phyloP scores from a whole-genome alignment of 2,329 filamentous ascomycete species.

The Gliomastix tumulicola region DNA sequence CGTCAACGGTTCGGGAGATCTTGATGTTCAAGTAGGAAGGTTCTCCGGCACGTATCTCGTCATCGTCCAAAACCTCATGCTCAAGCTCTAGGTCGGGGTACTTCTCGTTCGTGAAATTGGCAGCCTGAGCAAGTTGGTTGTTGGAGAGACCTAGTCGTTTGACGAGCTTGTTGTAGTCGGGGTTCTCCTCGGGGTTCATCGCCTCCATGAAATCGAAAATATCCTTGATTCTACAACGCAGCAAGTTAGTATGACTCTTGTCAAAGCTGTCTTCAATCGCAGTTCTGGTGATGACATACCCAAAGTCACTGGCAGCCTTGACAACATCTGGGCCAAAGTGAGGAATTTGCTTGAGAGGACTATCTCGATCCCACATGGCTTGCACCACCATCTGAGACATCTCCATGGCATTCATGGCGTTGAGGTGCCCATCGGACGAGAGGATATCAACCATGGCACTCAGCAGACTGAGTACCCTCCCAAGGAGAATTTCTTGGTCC shows the following conservation, averaged over 20 bases:
- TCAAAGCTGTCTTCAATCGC: neutral
- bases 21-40: conserved; percentile 78
- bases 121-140: conserved; percentile 79
- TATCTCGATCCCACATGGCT: conserved; percentile 98
- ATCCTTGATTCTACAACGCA: conserved; percentile 65
- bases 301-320: conserved; percentile 72
- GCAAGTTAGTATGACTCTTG: conserved; percentile 21
- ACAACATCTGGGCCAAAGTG: conserved; percentile 83
- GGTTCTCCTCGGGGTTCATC: conserved; percentile 93
- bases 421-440: conserved; percentile 90
- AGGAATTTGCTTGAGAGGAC: conserved; percentile 93
- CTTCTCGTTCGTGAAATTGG: conserved; percentile 89
- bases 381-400: conserved; percentile 99
- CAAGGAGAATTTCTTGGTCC: conserved; percentile 84
- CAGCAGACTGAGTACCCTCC: conserved; percentile 78
- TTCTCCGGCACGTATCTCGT: conserved; percentile 71
- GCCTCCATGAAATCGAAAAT: conserved; percentile 98
- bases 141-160: conserved; percentile 73
- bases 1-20: conserved; percentile 76
- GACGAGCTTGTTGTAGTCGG: conserved; percentile 70
- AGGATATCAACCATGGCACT: conserved; percentile 92
- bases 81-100: conserved; percentile 94
- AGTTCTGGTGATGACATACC: conserved; percentile 41
- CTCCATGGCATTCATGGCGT: conserved; percentile 98
- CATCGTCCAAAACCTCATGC: conserved; percentile 76